phyloP scores from a whole-genome alignment of 768 basidiomycete species.

The Albatrellus ellisii region DNA sequence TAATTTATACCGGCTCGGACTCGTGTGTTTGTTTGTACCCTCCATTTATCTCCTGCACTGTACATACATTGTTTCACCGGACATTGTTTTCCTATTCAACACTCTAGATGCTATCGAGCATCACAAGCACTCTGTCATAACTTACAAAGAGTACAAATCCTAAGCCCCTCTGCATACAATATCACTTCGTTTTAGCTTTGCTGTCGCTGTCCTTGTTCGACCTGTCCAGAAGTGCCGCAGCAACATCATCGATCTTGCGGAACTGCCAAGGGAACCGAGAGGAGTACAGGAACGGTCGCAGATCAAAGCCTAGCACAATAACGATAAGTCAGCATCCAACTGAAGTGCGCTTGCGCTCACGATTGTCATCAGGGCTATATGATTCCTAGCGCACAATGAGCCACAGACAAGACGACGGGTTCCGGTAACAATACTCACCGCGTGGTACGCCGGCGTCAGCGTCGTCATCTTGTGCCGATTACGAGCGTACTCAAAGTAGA shows the following conservation, averaged over 20 bases:
- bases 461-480: constrained; percentile 99
- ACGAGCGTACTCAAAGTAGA: constrained; percentile 93
- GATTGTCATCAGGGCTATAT: constrained; percentile 93
- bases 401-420: not conserved
- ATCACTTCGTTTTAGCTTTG: constrained; percentile 12
- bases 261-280: constrained; percentile 96
- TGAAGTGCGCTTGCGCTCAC: constrained; percentile 31
- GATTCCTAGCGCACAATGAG: constrained; percentile 47
- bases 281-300: constrained; percentile 94
- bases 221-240: constrained; percentile 61
- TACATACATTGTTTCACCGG: not conserved
- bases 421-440: constrained; percentile 36
- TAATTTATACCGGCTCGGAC: constrained; percentile 1
- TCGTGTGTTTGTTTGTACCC: not conserved
- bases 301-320: constrained; percentile 62
- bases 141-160: too few relatives aligned
- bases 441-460: constrained; percentile 86
- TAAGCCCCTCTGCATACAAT: not conserved
- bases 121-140: too few relatives aligned
- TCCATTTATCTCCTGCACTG: not conserved
- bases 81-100: too few relatives aligned
- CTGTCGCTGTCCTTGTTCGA: constrained; percentile 21
- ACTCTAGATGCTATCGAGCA: not conserved
- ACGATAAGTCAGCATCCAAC: constrained; percentile 7
- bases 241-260: constrained; percentile 84